Evolutionary conservation across 805 yeast genomes (phyloP), one percentile per base, ranked within the genome.

Genomic region (Debaryomyces tyrocola): DNA sequence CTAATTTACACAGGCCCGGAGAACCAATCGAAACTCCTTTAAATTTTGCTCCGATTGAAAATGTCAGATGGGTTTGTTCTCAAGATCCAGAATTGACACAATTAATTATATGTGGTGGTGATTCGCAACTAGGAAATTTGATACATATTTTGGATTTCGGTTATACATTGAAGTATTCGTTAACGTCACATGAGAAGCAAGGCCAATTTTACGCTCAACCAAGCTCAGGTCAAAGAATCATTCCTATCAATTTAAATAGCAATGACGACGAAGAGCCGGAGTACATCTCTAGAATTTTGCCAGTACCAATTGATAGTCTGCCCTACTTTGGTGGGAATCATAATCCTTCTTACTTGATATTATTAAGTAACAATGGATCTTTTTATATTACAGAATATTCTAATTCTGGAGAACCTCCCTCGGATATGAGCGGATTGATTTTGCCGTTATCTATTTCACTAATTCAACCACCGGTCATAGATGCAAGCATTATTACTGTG

Each of bases 151-250:
- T 91, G 49, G 87, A 89, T 51, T 85, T 90, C 55, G 97, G 96
- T 3, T 73, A 75, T 37, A 87, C 96, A 11, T 86, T 96, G 20
- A 79, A 82, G 42, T 87, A 89, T 54, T 77, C 90, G 2, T 66
- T 92, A 47, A 87, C 97, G 0, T 85, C 96, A 0, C 88, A 90
- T 64, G 86, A 84, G 7, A 82, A 83, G 43, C 94, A 90, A 87
- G 86, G 87, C 14, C 78, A 78, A 43, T 90, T 82, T 59, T 94
- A 90, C 63, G 80, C 18, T 77, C 86, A 41, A 57, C 92, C 53
- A 77, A 86, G 31, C 66, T 75, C 50, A 56, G 78, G 50, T 11
- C 71, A 61, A 42, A 51, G 67, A 28, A 57, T 59, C 10, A 47
- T 70, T 11, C 56, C 62, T 0, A 53, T 70, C 5, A 36, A 57